Percentiles rank a stretch among this genome's conserved stretches.
phyloP scores from a whole-genome alignment of 768 basidiomycete species.

The Clitopilus passeckerianus region DNA sequence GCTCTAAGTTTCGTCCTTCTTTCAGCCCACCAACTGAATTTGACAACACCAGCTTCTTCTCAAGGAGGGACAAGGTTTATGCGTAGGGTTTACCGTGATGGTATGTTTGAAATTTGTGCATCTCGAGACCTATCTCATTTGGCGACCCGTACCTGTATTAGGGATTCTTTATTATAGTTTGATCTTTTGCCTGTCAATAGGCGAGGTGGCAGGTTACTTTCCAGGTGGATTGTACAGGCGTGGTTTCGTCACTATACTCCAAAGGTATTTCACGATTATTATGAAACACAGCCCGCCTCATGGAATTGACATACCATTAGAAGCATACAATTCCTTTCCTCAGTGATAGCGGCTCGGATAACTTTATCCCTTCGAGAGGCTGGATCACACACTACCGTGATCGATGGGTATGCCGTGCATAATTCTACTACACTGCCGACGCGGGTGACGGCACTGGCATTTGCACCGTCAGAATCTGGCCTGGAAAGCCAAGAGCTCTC shows the following conservation, averaged over 20 bases:
- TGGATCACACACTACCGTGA: constrained; percentile 3
- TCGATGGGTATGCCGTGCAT: constrained; percentile 1
- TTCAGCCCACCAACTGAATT: too few species aligned
- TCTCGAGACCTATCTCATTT: too few species aligned
- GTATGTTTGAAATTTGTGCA: too few species aligned
- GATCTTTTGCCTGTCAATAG: background rate
- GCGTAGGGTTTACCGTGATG: background rate
- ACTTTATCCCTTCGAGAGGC: background rate
- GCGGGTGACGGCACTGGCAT: background rate
- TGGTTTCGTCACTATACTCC: too few species aligned
- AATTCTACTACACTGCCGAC: background rate
- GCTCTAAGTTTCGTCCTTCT: too few species aligned
- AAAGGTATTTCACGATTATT: too few species aligned
- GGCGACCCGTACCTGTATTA: too few species aligned
- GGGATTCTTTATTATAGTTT: background rate
- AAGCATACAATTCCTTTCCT: constrained; percentile 2
- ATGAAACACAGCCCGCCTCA: too few species aligned
- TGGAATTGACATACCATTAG: background rate
- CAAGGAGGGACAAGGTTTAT: too few species aligned
- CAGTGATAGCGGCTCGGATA: background rate
- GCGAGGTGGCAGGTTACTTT: too few species aligned
- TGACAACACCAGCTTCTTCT: background rate
- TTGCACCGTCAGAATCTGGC: background rate
- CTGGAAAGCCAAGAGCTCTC: too few species aligned
- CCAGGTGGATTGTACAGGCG: too few species aligned